Conservation (phyloP, 2,329 filamentous ascomycete genomes). For the Alternaria alternata region DNA sequence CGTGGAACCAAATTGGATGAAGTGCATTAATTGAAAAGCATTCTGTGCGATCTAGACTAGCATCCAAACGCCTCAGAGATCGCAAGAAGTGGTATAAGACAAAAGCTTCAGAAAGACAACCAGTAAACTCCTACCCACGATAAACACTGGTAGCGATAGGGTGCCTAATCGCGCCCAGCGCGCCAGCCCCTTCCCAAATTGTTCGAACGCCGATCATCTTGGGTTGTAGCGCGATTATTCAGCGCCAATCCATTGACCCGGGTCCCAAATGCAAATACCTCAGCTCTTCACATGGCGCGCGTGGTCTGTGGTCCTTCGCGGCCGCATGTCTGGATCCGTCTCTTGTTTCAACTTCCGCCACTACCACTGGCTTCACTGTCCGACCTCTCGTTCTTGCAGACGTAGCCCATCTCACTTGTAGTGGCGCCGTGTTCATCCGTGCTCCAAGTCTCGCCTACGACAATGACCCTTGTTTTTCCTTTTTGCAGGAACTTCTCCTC, state of each 20-base stretch:
- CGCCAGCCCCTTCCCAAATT: conserved; percentile 1
- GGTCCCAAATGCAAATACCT: neutral
- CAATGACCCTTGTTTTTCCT: conserved; percentile 31
- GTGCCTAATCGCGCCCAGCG: conserved; percentile 5
- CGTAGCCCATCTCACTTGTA: conserved; percentile 12
- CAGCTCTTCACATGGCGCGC: neutral
- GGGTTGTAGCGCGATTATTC: neutral
- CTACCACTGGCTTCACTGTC: conserved; percentile 27
- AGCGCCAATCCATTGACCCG: neutral
- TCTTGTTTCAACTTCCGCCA: conserved; percentile 18
- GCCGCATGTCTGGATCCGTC: neutral
- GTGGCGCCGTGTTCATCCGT: conserved; percentile 24
- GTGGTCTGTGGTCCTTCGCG: neutral
- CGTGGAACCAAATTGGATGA: neutral
- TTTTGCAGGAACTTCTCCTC: conserved; percentile 36
- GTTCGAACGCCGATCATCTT: neutral
- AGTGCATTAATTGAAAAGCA: neutral
- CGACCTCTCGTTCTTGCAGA: conserved; percentile 11
- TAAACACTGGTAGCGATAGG: neutral
- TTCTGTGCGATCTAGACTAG: neutral
- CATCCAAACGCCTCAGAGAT: neutral
- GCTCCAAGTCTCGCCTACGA: conserved; percentile 37
- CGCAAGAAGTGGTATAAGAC: neutral
- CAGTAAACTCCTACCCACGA: neutral
- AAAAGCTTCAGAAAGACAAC: neutral